phyloP scores from a whole-genome alignment of 192 early-diverging fungal genomes.

The Linnemannia exigua region DNA sequence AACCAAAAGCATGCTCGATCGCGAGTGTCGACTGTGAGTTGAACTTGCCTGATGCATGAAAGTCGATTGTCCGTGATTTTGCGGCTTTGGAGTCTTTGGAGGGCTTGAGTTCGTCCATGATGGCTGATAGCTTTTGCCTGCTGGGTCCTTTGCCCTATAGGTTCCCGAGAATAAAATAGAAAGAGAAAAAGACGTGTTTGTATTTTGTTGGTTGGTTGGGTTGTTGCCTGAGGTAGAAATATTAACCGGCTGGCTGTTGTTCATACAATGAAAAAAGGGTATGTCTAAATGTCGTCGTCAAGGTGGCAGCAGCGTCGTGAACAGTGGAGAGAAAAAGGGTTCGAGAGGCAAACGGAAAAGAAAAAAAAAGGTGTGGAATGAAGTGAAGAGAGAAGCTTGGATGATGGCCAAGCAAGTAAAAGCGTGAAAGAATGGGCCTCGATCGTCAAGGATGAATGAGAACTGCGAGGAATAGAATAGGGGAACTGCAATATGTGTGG shows the following conservation, averaged over 20 bases:
- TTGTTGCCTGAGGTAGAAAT: conserved; percentile 3
- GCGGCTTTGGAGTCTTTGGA: conserved; percentile 45
- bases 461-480: conserved; percentile 2
- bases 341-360: background rate
- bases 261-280: background rate
- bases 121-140: conserved; percentile 40
- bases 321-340: background rate
- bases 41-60: conserved; percentile 58
- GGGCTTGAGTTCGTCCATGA: conserved; percentile 55
- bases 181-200: background rate
- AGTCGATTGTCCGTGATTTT: conserved; percentile 64
- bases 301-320: background rate
- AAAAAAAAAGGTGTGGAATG: background rate
- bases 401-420: background rate
- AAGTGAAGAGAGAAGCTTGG: background rate
- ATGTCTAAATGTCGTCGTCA: background rate
- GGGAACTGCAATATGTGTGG: background rate
- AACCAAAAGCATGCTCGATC: background rate
- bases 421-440: background rate
- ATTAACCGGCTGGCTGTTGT: background rate
- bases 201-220: background rate
- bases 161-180: background rate
- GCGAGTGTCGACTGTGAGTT: background rate
- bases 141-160: conserved; percentile 42
- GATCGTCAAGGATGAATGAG: conserved; percentile 38